Evolutionary conservation across 1,284 basidiomycete species (phyloP), one percentile per base, ranked within the genome.

Genomic region (Ceratobasidium sp.): DNA sequence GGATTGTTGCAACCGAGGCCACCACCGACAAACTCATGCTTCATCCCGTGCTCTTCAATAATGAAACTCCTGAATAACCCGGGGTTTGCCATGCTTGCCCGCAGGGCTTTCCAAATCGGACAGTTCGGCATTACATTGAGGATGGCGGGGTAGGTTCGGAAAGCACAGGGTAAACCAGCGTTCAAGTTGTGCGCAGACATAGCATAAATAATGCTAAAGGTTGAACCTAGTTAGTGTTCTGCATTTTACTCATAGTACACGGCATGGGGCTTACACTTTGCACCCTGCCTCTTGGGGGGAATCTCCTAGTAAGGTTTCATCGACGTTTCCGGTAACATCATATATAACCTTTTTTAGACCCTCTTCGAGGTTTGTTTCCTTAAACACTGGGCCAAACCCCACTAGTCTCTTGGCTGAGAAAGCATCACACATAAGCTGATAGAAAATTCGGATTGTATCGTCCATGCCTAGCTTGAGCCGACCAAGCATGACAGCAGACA

Each of bases 71-170:
- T 57, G 25, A 57, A 57, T n/a, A 57, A 42, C 22, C 20, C 40
- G 7, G 55, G 55, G 12, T 20, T 40, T 22, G 55, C 34, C 12
- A 20, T 42, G 4, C 38, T 57, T 7, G 55, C 55, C 8, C 55
- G 38, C 15, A 40, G 38, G 25, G 55, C 55, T 43, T 57, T 25
- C 55, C 35, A n/a, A n/a, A n/a, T n/a, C n/a, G n/a, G n/a, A n/a
- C n/a, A n/a, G n/a, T n/a, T n/a, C n/a, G n/a, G n/a, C 29, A 40
- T 42, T 2, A 22, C 10, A 17, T 57, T 57, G 10, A 25, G 17
- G 7, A 7, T 15, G 20, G 38, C 55, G 2, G 12, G 3, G 55
- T 57, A 57, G 1, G 55, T 57, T 5, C 55, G 55, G 4, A 57
- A 17, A 42, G 15, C 38, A 17, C 13, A 7, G 1, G 22, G 8